phyloP scores from a whole-genome alignment of 441 rosid species.

The Bocquillonia castaneifolia region DNA sequence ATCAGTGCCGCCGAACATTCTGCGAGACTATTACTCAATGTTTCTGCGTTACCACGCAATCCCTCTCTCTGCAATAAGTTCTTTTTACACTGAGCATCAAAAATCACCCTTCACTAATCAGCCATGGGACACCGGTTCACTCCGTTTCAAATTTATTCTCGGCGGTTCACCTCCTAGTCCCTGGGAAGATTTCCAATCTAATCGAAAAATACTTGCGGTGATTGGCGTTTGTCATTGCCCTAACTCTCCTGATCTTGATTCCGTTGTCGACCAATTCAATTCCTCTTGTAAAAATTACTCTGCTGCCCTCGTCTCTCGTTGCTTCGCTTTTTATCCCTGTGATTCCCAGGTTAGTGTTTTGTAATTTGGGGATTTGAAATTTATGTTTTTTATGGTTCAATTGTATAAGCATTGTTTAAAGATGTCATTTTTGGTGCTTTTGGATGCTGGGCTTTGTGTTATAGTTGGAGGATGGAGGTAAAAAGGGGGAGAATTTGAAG shows the following conservation, averaged over 20 bases:
- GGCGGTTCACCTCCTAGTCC: conserved; percentile 94
- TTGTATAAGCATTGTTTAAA: background rate
- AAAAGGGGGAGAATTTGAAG: conserved; percentile 53
- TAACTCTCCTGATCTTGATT: conserved; percentile 74
- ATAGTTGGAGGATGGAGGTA: conserved; percentile 76
- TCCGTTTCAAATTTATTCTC: conserved; percentile 77
- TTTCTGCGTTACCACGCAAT: conserved; percentile 63
- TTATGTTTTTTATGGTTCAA: background rate
- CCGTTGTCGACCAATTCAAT: conserved; percentile 53
- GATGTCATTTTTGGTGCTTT: background rate
- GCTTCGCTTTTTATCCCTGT: conserved; percentile 85
- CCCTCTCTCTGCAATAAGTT: conserved; percentile 76
- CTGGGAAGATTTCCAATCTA: conserved; percentile 96
- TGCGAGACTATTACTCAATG: conserved; percentile 83
- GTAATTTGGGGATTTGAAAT: conserved; percentile 23
- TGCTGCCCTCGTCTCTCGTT: conserved; percentile 74
- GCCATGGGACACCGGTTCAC: conserved; percentile 91
- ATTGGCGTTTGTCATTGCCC: conserved; percentile 92
- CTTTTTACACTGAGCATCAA: conserved; percentile 95
- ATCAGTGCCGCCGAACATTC: conserved; percentile 48
- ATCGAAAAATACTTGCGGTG: conserved; percentile 87
- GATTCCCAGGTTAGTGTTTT: conserved; percentile 85
- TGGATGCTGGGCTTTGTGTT: conserved; percentile 14
- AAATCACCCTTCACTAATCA: conserved; percentile 84
- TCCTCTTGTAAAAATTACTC: conserved; percentile 51